A percentile compares a stretch with the other conserved stretches of the same genome.
Conservation (phyloP, 2,329 filamentous ascomycete species). For the Dactylellina drechsleri region DNA sequence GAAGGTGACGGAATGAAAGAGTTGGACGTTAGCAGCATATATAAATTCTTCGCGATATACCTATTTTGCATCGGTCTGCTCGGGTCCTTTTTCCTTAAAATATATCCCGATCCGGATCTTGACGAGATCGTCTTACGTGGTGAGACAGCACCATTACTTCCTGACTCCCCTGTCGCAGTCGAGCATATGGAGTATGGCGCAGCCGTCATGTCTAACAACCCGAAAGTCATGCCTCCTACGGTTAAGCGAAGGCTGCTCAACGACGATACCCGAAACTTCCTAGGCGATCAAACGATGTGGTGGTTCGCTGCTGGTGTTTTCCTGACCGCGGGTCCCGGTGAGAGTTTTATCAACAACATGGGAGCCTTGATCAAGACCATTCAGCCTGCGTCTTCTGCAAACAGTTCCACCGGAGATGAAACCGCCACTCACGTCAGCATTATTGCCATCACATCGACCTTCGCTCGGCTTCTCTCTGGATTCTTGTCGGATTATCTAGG, state of each 20-base stretch:
- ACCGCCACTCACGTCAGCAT: conserved; percentile 91
- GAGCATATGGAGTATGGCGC: conserved; percentile 63
- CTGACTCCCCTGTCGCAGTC: conserved; percentile 60
- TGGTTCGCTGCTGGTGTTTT: conserved; percentile 90
- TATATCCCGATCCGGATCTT: conserved; percentile 74
- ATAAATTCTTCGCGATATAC: conserved; percentile 81
- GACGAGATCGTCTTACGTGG: conserved; percentile 41
- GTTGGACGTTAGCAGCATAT: conserved; percentile 83
- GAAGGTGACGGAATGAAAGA: conserved; percentile 70
- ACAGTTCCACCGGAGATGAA: conserved; percentile 63
- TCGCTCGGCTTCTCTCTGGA: conserved; percentile 89
- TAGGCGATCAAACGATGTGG: conserved; percentile 95
- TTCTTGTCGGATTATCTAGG: conserved; percentile 89
- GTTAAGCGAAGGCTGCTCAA: conserved; percentile 94
- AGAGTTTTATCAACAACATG: conserved; percentile 97
- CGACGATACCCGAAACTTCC: conserved; percentile 84
- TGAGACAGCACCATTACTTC: conserved; percentile 45
- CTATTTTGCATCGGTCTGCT: conserved; percentile 76
- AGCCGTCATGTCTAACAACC: conserved; percentile 68
- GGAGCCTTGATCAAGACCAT: conserved; percentile 91
- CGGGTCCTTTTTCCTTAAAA: conserved; percentile 77
- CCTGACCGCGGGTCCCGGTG: conserved; percentile 91
- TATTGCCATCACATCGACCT: conserved; percentile 86
- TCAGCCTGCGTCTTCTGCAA: conserved; percentile 68
- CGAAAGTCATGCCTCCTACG: conserved; percentile 60